Base-by-base conservation (phyloP, 768 basidiomycete species). In the Candolleomyces eurysporus region DNA sequence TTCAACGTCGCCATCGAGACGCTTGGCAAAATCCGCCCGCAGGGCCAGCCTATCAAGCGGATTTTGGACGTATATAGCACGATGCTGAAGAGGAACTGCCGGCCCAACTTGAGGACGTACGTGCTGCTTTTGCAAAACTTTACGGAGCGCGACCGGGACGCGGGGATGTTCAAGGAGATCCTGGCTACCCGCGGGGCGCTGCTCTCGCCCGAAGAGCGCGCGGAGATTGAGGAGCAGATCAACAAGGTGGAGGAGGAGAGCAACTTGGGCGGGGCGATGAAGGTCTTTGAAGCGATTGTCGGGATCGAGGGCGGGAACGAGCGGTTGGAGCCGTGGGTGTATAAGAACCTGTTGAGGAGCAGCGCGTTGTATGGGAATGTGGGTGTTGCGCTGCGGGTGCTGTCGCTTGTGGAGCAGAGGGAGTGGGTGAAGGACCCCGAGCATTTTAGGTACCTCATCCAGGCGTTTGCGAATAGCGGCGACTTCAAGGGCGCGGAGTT, bases 51-150 rank as follows among this genome's bases (percentile, higher is more conserved):
- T 6, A 78, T 92, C 32, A 72, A 79, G 0, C 68, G 80, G 46
- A 73, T 93, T 42, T 71, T 90, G 57, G 82, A 86, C 53, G 80
- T 86, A 2, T 96, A 95, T 75, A 84, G 91, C 64, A 78, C 84
- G 52, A 85, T 96, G 80, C 74, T 94, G 60, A 74, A 79, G 30
- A 78, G 75, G 32, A 82, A 84, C 1, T 70, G 94, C 4, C 67
- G 82, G 0, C 93, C 95, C 9, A 88, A 87, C 55, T 59, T 75
- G 13, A 65, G 71, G 48, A 93, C 91, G 0, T 94, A 92, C 71
- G 68, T 77, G 31, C 70, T 73, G 40, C 77, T 94, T 49, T 84
- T 96, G 59, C 63, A 71, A 0, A 84, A 84, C 0, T 81, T 95
- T 59, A 82, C 84, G 4, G 73, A 79, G 30, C 86, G 94, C 45